Percentiles rank a stretch among this genome's conserved stretches.
These are phyloP conservation scores for Quercus glauca DNA, from an alignment of 306 rosid species.

Conservation along the genomic window DNA sequence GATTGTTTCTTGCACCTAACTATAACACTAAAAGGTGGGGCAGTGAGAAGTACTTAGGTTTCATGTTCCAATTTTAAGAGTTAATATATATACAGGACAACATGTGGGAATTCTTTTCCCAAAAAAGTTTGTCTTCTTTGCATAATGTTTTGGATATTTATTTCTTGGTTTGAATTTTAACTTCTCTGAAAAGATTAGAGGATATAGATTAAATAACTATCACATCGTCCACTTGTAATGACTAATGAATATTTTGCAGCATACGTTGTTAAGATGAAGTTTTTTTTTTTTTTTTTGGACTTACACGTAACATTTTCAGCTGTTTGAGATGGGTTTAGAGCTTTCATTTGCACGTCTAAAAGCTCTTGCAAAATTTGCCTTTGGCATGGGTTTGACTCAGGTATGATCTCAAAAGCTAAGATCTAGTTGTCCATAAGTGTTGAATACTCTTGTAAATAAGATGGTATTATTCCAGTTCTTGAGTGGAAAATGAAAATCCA, in stretches of 20 bases:
- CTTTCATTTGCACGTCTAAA: slow-evolving; percentile 96
- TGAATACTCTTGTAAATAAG: not conserved
- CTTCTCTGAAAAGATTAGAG: not conserved
- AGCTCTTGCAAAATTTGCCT: slow-evolving; percentile 97
- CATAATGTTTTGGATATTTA: not conserved
- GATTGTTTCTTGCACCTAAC: slow-evolving; percentile 9
- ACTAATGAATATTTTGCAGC: slow-evolving; percentile 3
- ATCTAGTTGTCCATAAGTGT: not conserved
- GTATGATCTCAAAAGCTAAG: slow-evolving; percentile 37
- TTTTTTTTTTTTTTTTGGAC: not conserved
- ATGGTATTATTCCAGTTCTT: not conserved
- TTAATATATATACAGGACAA: not conserved
- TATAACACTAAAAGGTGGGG: slow-evolving; percentile 7
- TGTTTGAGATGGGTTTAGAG: slow-evolving; percentile 99
- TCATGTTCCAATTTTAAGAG: slow-evolving; percentile 10
- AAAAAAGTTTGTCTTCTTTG: slow-evolving; percentile 8
- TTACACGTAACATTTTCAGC: slow-evolving; percentile 52
- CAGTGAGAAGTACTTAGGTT: not conserved
- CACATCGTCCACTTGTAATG: not conserved
- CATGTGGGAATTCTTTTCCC: slow-evolving; percentile 15
- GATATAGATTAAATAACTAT: not conserved
- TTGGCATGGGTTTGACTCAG: slow-evolving; percentile 97
- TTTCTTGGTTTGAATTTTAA: not conserved
- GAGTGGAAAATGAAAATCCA: not conserved
- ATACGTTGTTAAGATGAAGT: slow-evolving; percentile 2